Evolutionary conservation across 208 protist species (phyloP), one percentile per base, ranked within the genome.

Genomic region (Wallacemonas collosoma): DNA sequence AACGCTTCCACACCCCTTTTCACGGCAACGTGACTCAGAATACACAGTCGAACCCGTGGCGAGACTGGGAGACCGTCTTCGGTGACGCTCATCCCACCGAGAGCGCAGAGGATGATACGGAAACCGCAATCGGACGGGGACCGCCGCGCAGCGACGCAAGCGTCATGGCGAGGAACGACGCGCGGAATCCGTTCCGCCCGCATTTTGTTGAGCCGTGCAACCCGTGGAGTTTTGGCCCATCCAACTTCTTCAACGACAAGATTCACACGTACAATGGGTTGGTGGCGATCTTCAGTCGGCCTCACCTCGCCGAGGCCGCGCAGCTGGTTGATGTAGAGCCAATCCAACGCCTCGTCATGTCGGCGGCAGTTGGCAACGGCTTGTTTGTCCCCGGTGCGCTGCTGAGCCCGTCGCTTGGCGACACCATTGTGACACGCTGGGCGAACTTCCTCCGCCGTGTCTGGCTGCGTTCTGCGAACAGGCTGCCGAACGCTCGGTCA

Each of bases 231-330:
- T 79, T 55, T 44, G 74, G 74, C 6, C 15, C 57, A 12, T 38
- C 14, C 26, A 11, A 70, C 58, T 53, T 35, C 68, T 79, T 79
- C 44, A 9, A 55, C 14, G 67, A 73, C 0, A 55, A 51, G 6
- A 43, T 61, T 8, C 66, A 79, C 61, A 50, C 48, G 43, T 68
- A 73, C 74, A 70, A 72, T 11, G 74, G 74, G 26, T 53, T 79
- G 39, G 65, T 67, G n/a, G 63, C 55, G 40, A 45, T 47, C 7
- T 57, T 77, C 36, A 67, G 55, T 35, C 48, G 45, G 43, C 55
- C 6, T 15, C 12, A 63, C 47, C 72, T 72, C 38, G n/a, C 17
- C 3, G 36, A 55, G 35, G 70, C 63, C 36, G 40, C 74, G 0
- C 44, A 79, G 57, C 3, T 61, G 48, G 17, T 5, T n/a, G 2